Conservation (phyloP, 2,329 filamentous ascomycete species). For the Pseudocercospora fijiensis region DNA sequence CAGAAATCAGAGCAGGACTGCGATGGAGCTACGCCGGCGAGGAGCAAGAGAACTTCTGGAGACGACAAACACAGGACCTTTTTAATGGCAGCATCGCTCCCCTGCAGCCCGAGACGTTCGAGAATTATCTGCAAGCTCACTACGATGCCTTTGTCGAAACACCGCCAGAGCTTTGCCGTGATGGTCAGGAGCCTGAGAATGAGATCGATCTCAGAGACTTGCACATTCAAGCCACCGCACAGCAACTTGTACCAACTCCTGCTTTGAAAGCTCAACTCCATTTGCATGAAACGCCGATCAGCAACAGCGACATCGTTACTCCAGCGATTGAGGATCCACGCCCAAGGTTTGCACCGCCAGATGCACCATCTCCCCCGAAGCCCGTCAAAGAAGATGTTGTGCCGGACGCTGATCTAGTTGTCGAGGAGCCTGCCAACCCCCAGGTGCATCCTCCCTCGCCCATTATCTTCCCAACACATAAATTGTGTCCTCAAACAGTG, state of each 20-base stretch:
- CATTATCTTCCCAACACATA: not conserved
- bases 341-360: too few relatives aligned
- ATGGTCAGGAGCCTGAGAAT: not conserved
- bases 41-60: slow-evolving; percentile 10
- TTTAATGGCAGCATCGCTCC: slow-evolving; percentile 1
- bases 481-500: not conserved
- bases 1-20: slow-evolving; percentile 6
- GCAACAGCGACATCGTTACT: too few relatives aligned
- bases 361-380: too few relatives aligned
- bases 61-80: not conserved
- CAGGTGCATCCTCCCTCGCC: too few relatives aligned
- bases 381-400: too few relatives aligned
- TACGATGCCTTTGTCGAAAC: not conserved
- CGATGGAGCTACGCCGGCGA: slow-evolving; percentile 7
- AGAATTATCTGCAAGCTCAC: not conserved
- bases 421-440: too few relatives aligned
- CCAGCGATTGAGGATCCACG: too few relatives aligned
- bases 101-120: slow-evolving; percentile 3
- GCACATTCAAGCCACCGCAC: too few relatives aligned
- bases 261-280: too few relatives aligned
- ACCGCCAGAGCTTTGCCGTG: not conserved
- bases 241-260: too few relatives aligned
- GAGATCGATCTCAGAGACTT: not conserved
- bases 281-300: too few relatives aligned
- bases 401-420: too few relatives aligned